These are phyloP conservation scores for Boletus sensibilis DNA, from an alignment of 768 basidiomycete species.

Conservation along the genomic window DNA sequence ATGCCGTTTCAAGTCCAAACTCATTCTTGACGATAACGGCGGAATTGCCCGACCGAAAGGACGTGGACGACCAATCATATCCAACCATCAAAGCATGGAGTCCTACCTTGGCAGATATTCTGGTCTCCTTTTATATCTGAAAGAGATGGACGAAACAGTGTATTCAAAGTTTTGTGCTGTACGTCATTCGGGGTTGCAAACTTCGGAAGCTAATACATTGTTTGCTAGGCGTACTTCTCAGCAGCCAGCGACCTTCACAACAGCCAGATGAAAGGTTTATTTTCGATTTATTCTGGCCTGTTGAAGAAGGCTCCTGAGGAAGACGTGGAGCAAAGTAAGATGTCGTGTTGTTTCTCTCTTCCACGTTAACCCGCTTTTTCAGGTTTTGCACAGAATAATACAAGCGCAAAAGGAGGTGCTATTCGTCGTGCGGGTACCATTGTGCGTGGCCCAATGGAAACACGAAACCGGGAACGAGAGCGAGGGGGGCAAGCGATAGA, in stretches of 20 bases:
- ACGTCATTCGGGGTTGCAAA: constrained; percentile 30
- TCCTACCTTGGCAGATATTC: constrained; percentile 83
- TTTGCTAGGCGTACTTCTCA: constrained; percentile 83
- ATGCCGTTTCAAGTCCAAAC: constrained; percentile 51
- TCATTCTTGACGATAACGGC: constrained; percentile 61
- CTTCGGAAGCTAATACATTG: not conserved
- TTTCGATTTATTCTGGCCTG: constrained; percentile 54
- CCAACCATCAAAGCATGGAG: constrained; percentile 74
- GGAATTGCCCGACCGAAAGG: constrained; percentile 50
- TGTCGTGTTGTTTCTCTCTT: not conserved
- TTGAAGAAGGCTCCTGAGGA: constrained; percentile 73
- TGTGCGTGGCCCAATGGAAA: constrained; percentile 74
- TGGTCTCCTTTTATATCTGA: constrained; percentile 87
- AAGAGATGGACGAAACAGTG: constrained; percentile 90
- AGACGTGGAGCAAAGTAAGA: constrained; percentile 67
- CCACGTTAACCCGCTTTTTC: not conserved
- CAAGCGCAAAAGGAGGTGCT: constrained; percentile 46
- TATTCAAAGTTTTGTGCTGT: constrained; percentile 92
- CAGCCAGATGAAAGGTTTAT: constrained; percentile 73
- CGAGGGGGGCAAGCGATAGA: constrained; percentile 56
- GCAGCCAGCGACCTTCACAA: constrained; percentile 79
- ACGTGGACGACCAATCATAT: constrained; percentile 47
- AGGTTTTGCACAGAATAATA: constrained; percentile 45
- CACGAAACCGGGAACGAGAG: constrained; percentile 43
- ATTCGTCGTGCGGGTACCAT: constrained; percentile 84